Conservation (phyloP, 78 protist species). For the Creolimax fragrantissima region DNA sequence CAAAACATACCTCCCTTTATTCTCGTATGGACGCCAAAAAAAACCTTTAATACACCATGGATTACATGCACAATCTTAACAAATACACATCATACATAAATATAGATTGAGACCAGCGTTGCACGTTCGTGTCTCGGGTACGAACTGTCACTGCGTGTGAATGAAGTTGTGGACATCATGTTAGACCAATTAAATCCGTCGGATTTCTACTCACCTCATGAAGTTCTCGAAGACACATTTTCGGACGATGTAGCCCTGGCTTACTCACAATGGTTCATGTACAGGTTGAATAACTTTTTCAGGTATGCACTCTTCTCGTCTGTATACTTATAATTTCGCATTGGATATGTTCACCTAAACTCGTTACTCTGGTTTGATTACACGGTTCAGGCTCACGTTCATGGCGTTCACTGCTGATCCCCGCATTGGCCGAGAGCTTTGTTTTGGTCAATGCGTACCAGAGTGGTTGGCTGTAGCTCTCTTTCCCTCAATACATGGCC, state of each 20-base stretch:
- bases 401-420: not conserved
- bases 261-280: not conserved
- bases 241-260: not conserved
- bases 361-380: too few species aligned
- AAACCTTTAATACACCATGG: too few species aligned
- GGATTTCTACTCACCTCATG: not conserved
- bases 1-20: too few species aligned
- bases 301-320: not conserved
- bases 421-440: conserved; percentile 11
- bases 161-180: not conserved
- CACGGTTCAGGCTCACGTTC: not conserved
- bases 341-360: too few species aligned
- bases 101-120: not conserved
- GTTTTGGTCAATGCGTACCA: not conserved
- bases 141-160: not conserved
- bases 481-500: not conserved
- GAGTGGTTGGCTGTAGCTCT: not conserved
- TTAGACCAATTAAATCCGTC: not conserved
- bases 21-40: too few species aligned
- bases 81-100: too few species aligned
- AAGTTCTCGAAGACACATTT: not conserved
- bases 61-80: too few species aligned
- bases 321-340: not conserved
- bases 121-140: conserved; percentile 8
- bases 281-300: not conserved